Evolutionary conservation across 1,139 yeast species (phyloP).

Genomic region (Geotrichum citri-aurantii): DNA sequence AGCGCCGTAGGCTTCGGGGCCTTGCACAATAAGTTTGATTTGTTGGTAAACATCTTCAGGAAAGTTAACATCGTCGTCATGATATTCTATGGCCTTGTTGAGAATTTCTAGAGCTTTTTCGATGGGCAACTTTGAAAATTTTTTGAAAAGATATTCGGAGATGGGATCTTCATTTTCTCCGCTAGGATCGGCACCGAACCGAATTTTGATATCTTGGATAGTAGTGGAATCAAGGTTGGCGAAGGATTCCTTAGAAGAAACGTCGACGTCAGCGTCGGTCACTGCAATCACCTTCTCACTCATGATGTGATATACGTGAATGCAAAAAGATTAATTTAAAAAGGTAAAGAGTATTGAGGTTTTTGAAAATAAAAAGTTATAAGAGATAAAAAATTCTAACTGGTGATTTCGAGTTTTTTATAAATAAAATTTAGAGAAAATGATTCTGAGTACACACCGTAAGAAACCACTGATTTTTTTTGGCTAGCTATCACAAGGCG

Average conservation of each 20-base stretch:
- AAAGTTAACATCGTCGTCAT: conserved; percentile 48
- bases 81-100: conserved; percentile 39
- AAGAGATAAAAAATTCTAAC: not conserved
- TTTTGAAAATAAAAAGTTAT: not conserved
- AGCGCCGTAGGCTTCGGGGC: conserved; percentile 19
- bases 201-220: conserved; percentile 2
- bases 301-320: not conserved
- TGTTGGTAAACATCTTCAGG: conserved; percentile 38
- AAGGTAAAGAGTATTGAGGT: not conserved
- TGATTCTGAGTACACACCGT: not conserved
- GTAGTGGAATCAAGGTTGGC: not conserved
- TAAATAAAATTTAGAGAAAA: not conserved
- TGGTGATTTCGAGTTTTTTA: not conserved
- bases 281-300: not conserved
- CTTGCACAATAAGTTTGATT: conserved; percentile 29
- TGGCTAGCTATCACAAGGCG: not conserved
- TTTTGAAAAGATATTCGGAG: conserved; percentile 38
- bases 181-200: conserved; percentile 16
- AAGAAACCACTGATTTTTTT: not conserved
- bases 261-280: conserved; percentile 1
- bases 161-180: conserved; percentile 8
- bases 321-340: not conserved
- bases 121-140: conserved; percentile 37
- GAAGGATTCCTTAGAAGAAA: not conserved
- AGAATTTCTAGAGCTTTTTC: conserved; percentile 44